Evolutionary conservation across 768 basidiomycete genomes (phyloP).

Genomic region (Tulasnella sp.): DNA sequence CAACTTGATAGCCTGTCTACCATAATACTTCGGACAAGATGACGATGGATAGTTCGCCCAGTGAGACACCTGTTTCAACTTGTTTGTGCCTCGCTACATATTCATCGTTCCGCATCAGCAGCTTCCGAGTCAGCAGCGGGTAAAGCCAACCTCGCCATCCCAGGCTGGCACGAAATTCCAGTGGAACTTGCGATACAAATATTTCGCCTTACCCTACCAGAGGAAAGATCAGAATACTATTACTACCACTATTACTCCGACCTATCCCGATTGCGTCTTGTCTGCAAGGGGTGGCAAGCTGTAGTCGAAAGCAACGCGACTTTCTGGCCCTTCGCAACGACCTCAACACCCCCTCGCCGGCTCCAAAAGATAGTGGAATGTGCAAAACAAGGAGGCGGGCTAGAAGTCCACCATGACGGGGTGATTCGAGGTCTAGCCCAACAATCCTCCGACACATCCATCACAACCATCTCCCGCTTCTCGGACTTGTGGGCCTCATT

Average conservation of each 20-base stretch:
- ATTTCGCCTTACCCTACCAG: not conserved
- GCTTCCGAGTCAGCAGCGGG: not conserved
- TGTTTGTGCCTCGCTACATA: not conserved
- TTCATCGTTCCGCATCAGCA: not conserved
- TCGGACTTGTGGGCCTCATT: not conserved
- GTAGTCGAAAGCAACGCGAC: not conserved
- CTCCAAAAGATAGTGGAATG: not conserved
- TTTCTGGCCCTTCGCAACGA: not conserved
- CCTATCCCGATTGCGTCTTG: not conserved
- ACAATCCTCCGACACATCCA: not conserved
- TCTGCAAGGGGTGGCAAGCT: not conserved
- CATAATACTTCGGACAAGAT: not conserved
- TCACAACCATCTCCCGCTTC: not conserved
- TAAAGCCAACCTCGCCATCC: not conserved
- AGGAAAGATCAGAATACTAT: not conserved
- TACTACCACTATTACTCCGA: not conserved
- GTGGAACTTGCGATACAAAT: not conserved
- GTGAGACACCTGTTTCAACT: not conserved
- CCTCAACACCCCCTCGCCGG: not conserved
- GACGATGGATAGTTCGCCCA: not conserved
- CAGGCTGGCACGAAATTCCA: not conserved
- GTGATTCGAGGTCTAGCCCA: not conserved
- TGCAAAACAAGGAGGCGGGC: not conserved
- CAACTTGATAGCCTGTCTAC: not conserved
- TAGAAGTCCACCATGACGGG: not conserved